Conservation (phyloP, 2,329 filamentous ascomycete species). For the Pseudogymnoascus sp. region DNA sequence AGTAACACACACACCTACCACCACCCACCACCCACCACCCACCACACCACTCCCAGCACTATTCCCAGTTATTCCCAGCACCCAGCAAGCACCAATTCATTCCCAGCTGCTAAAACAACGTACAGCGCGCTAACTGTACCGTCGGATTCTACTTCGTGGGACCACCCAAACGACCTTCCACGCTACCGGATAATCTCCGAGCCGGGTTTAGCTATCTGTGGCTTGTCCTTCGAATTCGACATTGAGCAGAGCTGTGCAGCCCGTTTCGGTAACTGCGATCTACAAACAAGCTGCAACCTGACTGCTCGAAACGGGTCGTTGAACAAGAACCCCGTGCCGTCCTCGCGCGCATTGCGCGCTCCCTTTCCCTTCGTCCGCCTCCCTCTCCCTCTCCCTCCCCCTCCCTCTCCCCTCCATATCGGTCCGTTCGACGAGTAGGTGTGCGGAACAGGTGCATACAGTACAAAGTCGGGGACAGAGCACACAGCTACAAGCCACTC, state of each 20-base stretch:
- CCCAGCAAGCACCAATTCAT: neutral
- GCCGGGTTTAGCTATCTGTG: neutral
- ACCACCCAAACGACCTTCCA: neutral
- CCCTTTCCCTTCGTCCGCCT: neutral
- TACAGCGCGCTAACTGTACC: neutral
- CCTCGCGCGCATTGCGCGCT: too few species aligned
- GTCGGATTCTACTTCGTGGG: neutral
- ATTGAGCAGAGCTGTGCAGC: too few species aligned
- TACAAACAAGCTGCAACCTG: too few species aligned
- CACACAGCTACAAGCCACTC: neutral
- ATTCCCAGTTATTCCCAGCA: neutral
- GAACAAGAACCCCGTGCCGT: neutral
- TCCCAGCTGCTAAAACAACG: neutral
- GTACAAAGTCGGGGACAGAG: neutral
- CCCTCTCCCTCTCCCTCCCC: neutral
- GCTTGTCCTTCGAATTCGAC: too few species aligned
- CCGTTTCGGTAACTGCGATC: neutral
- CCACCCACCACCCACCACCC: neutral
- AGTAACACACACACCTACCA: neutral
- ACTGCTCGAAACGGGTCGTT: too few species aligned
- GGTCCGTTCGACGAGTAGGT: neutral
- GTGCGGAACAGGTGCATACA: neutral
- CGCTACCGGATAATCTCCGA: neutral
- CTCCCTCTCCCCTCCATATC: neutral
- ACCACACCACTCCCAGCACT: neutral